A percentile compares a stretch with the other conserved stretches of the same genome.
Conservation (phyloP, 768 basidiomycete genomes). For the Kwoniella sp. region DNA sequence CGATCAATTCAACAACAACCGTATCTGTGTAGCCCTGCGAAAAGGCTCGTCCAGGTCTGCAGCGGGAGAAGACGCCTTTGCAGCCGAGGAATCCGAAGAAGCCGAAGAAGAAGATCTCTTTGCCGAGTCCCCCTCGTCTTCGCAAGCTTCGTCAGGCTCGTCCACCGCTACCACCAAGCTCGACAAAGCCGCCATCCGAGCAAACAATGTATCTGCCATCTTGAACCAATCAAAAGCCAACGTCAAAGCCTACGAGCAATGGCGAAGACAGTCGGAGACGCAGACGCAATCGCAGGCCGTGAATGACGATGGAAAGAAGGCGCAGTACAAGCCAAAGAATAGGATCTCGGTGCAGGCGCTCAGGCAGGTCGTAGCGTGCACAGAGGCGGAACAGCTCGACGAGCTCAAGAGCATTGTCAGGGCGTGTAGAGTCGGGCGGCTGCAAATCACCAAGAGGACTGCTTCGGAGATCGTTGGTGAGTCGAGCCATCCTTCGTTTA, state of each 20-base stretch:
- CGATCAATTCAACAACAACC: too few relatives aligned
- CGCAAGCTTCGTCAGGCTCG: neutral
- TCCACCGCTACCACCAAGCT: slow-evolving; percentile 1
- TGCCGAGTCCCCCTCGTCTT: slow-evolving; percentile 1
- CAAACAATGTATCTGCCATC: slow-evolving; percentile 15
- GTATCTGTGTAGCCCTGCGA: slow-evolving; percentile 4
- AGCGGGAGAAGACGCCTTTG: slow-evolving; percentile 7
- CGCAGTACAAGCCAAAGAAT: slow-evolving; percentile 11
- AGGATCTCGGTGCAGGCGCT: slow-evolving; percentile 12
- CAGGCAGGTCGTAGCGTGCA: slow-evolving; percentile 27
- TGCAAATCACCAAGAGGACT: slow-evolving; percentile 17
- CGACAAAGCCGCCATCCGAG: slow-evolving; percentile 23
- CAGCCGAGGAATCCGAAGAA: slow-evolving; percentile 6
- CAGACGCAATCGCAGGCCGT: neutral
- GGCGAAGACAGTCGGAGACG: neutral
- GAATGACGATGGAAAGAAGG: neutral
- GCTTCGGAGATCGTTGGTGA: slow-evolving; percentile 30
- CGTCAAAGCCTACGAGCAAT: neutral
- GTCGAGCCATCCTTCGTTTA: too few relatives aligned
- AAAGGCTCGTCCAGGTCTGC: slow-evolving; percentile 4
- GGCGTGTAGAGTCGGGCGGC: slow-evolving; percentile 18
- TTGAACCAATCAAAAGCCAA: slow-evolving; percentile 9
- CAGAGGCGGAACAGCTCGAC: slow-evolving; percentile 10
- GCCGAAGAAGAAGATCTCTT: slow-evolving; percentile 27
- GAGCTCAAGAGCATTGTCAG: slow-evolving; percentile 23